Conservation (phyloP, 2,329 filamentous ascomycete species). For the Claviceps digitariae region DNA sequence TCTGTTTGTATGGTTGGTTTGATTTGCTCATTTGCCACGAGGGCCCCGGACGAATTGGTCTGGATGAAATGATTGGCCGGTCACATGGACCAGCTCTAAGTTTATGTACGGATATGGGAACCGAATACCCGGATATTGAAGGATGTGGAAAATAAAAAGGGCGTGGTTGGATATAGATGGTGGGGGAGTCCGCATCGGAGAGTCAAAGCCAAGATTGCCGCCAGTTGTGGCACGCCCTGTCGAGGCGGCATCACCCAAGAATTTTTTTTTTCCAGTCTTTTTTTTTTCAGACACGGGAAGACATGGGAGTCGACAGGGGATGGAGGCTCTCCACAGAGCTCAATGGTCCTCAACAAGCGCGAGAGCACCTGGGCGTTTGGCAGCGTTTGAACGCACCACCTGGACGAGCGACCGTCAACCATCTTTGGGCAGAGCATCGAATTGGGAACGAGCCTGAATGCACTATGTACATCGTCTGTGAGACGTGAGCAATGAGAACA, state of each 20-base stretch:
- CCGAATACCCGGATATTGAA: neutral
- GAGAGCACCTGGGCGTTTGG: neutral
- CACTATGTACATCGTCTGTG: neutral
- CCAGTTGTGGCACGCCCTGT: neutral
- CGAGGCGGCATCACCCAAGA: neutral
- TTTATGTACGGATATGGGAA: neutral
- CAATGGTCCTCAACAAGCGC: neutral
- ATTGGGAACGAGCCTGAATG: neutral
- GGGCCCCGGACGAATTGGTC: neutral
- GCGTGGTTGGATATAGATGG: too few relatives aligned
- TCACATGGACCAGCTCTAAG: neutral
- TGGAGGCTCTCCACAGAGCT: too few relatives aligned
- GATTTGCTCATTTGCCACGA: slow-evolving; percentile 1
- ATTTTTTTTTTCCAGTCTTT: neutral
- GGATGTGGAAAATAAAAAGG: too few relatives aligned
- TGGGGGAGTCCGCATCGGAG: neutral
- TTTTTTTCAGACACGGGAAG: neutral
- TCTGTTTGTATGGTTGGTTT: neutral
- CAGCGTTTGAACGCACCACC: slow-evolving; percentile 1
- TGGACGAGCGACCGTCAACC: neutral
- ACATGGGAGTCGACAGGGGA: neutral
- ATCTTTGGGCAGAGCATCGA: neutral
- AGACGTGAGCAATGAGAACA: neutral
- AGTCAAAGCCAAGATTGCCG: neutral
- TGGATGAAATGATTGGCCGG: neutral